Evolutionary conservation across 2,329 filamentous ascomycete genomes (phyloP).

Genomic region (Neonectria ditissima): DNA sequence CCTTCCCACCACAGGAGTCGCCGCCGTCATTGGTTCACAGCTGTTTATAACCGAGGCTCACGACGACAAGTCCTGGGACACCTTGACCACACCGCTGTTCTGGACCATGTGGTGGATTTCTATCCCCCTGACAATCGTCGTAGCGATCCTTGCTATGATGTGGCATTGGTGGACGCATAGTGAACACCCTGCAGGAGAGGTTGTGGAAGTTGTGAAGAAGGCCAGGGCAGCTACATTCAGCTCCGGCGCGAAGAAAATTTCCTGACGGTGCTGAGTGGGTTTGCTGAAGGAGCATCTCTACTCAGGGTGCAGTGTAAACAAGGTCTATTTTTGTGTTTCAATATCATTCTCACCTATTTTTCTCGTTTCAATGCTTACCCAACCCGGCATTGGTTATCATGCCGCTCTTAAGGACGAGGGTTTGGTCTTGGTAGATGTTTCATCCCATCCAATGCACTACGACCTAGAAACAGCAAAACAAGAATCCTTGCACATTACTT

Average conservation of each 20-base stretch:
- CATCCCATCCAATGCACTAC: background rate
- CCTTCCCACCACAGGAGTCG: conserved; percentile 52
- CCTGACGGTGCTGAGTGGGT: background rate
- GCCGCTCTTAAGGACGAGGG: background rate
- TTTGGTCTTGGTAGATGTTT: background rate
- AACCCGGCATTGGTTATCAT: background rate
- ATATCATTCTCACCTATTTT: background rate
- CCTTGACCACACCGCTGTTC: conserved; percentile 44
- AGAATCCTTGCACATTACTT: background rate
- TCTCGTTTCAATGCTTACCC: background rate
- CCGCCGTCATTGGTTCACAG: conserved; percentile 48
- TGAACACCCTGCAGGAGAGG: conserved; percentile 36
- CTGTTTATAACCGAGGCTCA: conserved; percentile 39
- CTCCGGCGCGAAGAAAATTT: conserved; percentile 23
- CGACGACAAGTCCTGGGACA: conserved; percentile 38
- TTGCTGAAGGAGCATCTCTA: background rate
- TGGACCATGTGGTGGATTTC: conserved; percentile 48
- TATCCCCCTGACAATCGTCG: conserved; percentile 44
- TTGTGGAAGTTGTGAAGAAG: conserved; percentile 37
- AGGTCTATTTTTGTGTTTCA: background rate
- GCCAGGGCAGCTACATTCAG: conserved; percentile 37
- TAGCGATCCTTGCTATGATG: conserved; percentile 39
- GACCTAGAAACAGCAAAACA: background rate
- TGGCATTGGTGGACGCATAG: conserved; percentile 48
- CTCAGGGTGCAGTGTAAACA: background rate